Evolutionary conservation across 192 early-diverging fungal genomes (phyloP), one percentile per base, ranked within the genome.

Genomic region (Geosiphon pyriformis): DNA sequence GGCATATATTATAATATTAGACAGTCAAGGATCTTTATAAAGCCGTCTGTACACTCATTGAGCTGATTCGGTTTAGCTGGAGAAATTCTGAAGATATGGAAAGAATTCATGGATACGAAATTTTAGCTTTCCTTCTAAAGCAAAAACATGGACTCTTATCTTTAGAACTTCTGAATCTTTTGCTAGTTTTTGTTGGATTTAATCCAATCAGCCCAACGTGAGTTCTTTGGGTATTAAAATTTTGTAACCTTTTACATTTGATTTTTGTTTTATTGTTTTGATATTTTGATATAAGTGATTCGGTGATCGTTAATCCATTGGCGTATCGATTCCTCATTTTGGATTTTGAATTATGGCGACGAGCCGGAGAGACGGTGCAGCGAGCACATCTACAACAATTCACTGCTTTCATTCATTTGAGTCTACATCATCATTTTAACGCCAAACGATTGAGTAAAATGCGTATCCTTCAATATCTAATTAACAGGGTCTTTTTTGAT

Each of bases 51-150:
- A 72, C 86, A 49, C 68, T 90, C 18, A 82, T 85, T 48, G 82
- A 88, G 35, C 62, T 81, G 33, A 78, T 90, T 50, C 67, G 79
- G 33, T 83, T 80, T 60, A 84, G 74, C 29, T 90, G 88, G 88
- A 61, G 88, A 23, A 86, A 88, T 67, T 79, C 82, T 0, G 87
- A 87, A 63, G 88, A 90, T 32, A 88, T 88, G 85, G 88, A 88
- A 55, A 73, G 81, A 27, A 74, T 73, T 26, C 83, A 82, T 70
- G 81, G 86, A 17, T 90, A 90, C 31, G 85, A 88, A 62, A 80
- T 86, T 31, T 70, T 90, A 10, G 83, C 82, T 1, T 78, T 76
- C 31, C 70, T 90, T 29, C 49, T 90, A 27, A 90, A 83, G 56
- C 76, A 82, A 50, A 89, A 90, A 72, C 80, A 79, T 51, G 73